Conservation (phyloP, 2,329 filamentous ascomycete species). For the Bipolaris victoriae region DNA sequence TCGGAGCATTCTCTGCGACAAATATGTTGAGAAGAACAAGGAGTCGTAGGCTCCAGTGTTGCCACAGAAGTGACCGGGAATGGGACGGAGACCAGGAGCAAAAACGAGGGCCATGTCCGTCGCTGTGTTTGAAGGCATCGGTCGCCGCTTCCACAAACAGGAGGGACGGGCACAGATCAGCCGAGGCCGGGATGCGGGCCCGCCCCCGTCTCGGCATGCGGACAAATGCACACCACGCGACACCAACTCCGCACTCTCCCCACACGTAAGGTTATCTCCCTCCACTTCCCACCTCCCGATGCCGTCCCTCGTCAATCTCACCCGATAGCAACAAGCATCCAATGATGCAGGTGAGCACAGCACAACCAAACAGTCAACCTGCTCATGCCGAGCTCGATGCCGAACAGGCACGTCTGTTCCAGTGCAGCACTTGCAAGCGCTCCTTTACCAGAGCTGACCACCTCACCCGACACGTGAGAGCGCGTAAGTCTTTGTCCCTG, state of each 20-base stretch:
- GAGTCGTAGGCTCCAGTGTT: too few relatives aligned
- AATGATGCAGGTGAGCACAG: slow-evolving; percentile 28
- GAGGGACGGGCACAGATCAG: neutral
- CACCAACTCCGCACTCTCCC: slow-evolving; percentile 19
- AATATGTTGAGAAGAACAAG: too few relatives aligned
- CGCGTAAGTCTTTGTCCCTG: slow-evolving; percentile 45
- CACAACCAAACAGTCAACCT: slow-evolving; percentile 12
- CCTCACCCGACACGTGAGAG: slow-evolving; percentile 60
- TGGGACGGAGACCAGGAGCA: too few relatives aligned
- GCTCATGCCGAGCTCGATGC: slow-evolving; percentile 26
- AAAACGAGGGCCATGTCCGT: too few relatives aligned
- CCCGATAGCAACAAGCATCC: slow-evolving; percentile 5
- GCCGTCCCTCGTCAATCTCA: slow-evolving; percentile 16
- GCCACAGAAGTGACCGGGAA: too few relatives aligned
- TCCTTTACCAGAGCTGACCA: slow-evolving; percentile 61
- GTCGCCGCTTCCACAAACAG: neutral
- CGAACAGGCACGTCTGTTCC: slow-evolving; percentile 47
- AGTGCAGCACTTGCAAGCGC: slow-evolving; percentile 60
- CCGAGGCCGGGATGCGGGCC: slow-evolving; percentile 4
- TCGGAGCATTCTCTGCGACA: too few relatives aligned
- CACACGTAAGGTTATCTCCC: slow-evolving; percentile 22
- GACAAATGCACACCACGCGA: neutral
- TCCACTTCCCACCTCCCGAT: slow-evolving; percentile 32
- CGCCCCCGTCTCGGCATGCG: slow-evolving; percentile 5
- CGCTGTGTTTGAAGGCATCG: neutral